These are phyloP conservation scores for Hypoxylon sp. DNA, from an alignment of 2,329 filamentous ascomycete genomes.

Conservation along the genomic window DNA sequence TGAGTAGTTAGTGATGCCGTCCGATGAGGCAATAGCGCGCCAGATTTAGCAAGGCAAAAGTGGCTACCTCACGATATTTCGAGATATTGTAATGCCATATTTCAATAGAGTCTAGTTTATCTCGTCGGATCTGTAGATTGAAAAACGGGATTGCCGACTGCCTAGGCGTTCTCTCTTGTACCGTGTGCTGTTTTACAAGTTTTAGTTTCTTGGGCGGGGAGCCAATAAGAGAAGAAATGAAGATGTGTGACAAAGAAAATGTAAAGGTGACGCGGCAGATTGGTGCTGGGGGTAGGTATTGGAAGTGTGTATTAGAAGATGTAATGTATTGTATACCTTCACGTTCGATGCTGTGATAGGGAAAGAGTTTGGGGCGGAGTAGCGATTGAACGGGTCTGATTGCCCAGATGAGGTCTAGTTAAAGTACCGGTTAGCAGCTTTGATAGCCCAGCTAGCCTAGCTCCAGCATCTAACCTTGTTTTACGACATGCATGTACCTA, in stretches of 20 bases:
- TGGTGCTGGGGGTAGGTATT: constrained; percentile 25
- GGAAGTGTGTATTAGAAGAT: constrained; percentile 1
- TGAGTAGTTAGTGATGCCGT: constrained; percentile 1
- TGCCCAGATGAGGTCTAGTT: neutral
- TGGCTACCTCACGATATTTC: constrained; percentile 24
- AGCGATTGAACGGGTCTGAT: neutral
- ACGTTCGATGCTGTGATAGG: constrained; percentile 12
- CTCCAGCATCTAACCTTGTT: constrained; percentile 24
- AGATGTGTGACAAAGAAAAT: constrained; percentile 35
- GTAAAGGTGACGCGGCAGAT: constrained; percentile 43
- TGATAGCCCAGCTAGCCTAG: neutral
- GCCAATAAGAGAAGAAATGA: constrained; percentile 31
- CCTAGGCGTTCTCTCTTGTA: constrained; percentile 26
- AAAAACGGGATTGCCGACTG: constrained; percentile 22
- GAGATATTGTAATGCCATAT: constrained; percentile 33
- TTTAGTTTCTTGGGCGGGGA: constrained; percentile 37
- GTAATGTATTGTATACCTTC: constrained; percentile 7
- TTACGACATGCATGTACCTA: constrained; percentile 29
- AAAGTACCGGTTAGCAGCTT: too few species aligned
- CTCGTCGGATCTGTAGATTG: constrained; percentile 5
- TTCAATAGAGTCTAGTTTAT: constrained; percentile 22
- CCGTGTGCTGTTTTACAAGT: constrained; percentile 32
- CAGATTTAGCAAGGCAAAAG: constrained; percentile 22
- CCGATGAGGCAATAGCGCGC: constrained; percentile 9
- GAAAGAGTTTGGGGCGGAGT: constrained; percentile 22